Evolutionary conservation across 2,329 filamentous ascomycete species (phyloP), one percentile per base, ranked within the genome.

Genomic region (Capronia epimyces): DNA sequence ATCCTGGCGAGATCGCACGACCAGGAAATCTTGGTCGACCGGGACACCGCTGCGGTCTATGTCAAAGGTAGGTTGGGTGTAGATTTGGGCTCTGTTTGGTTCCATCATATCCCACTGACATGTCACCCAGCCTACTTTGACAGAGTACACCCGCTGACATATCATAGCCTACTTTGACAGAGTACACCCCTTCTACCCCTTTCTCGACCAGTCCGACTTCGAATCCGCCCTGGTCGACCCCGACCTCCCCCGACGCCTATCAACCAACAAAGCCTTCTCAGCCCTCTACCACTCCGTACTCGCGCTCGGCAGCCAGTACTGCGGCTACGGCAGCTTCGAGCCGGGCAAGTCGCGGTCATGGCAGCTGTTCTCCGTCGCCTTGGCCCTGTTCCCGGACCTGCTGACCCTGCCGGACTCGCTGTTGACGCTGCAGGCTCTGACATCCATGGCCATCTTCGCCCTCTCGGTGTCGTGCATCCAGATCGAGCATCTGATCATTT

Each of bases 231-330:
- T 22, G 3, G 10, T n/a, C 9, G 15, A 40, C n/a, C 37, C 37
- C 20, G 15, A 22, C 7, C 37, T 44, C 8, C 29, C 42, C 31
- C 24, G 16, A 18, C 3, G 16, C 8, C 21, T 44, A 24, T 3
- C 12, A 3, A 31, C 25, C 15, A 44, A 44, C 15, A 32, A 31
- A 15, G 24, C 42, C n/a, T 44, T 44, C 24, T 44, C 42, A 1
- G 42, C 42, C 15, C 16, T 44, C 3, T 44, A 44, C 20, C 42
- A 44, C 24, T n/a, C 24, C 13, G 42, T 44, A 8, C 25, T 44
- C 3, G 42, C 42, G n/a, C 42, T 44, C 20, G 42, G 42, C 24
- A 29, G 42, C 42, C 42, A 44, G 13, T 31, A 31, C 16, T 32
- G 10, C 16, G 24, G 25, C 6, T 2, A 32, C 10, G 42, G 42